phyloP scores from a whole-genome alignment of 768 basidiomycete genomes.

The Mrakia gelida region DNA sequence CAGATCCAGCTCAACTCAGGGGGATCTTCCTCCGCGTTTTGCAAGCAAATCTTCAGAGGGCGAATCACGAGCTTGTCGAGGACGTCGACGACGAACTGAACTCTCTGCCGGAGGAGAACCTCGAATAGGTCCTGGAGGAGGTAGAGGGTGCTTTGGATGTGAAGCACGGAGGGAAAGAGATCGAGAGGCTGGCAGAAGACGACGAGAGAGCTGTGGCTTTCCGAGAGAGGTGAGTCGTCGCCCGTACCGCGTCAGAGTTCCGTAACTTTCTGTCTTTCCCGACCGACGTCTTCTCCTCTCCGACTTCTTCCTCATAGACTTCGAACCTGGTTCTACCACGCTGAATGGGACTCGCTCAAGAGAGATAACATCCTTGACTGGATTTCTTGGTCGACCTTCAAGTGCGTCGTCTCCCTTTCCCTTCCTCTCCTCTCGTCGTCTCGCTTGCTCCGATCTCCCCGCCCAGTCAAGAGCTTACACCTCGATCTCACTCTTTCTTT shows the following conservation, averaged over 20 bases:
- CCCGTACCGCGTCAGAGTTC: too few relatives aligned
- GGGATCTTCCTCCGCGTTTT: neutral
- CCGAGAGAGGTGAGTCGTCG: constrained; percentile 10
- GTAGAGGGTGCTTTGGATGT: neutral
- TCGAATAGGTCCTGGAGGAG: constrained; percentile 12
- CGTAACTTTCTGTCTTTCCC: neutral
- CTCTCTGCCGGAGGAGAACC: neutral
- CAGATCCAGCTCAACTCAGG: neutral
- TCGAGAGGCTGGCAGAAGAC: constrained; percentile 55
- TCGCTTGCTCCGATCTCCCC: neutral
- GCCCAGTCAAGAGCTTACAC: neutral
- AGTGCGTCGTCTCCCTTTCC: constrained; percentile 47
- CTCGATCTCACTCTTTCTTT: neutral
- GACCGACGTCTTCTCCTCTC: constrained; percentile 8
- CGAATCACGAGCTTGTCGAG: neutral
- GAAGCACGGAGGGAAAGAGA: neutral
- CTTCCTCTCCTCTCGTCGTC: constrained; percentile 34
- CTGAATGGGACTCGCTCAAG: constrained; percentile 67
- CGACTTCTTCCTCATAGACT: constrained; percentile 44
- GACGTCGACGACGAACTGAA: too few relatives aligned
- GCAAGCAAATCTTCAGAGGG: neutral
- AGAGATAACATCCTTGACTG: constrained; percentile 63
- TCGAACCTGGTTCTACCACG: constrained; percentile 57
- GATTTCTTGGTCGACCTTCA: constrained; percentile 81
- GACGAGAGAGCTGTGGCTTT: constrained; percentile 66